Evolutionary conservation across 352 stramenopile genomes (phyloP).

Genomic region (Elongisporangium prolatum): DNA sequence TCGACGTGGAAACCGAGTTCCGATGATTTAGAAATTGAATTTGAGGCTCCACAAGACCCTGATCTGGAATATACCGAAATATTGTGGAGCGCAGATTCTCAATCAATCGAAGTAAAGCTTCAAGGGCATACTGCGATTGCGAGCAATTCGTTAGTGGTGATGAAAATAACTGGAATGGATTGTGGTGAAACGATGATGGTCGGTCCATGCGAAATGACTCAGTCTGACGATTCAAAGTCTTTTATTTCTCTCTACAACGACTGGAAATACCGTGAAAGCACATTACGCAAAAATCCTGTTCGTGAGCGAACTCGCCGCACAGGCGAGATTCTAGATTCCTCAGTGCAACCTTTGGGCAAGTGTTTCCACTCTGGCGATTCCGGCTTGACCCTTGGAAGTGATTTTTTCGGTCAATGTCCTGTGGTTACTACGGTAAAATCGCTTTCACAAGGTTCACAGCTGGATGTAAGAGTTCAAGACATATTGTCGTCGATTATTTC

Average conservation of each 20-base stretch:
- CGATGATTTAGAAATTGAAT: conserved; percentile 17
- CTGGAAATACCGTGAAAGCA: conserved; percentile 33
- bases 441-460: conserved; percentile 16
- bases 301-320: conserved; percentile 14
- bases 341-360: conserved; percentile 21
- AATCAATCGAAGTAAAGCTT: conserved; percentile 26
- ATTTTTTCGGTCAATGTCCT: conserved; percentile 57
- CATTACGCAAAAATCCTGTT: conserved; percentile 20
- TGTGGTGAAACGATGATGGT: conserved; percentile 25
- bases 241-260: conserved; percentile 27
- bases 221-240: conserved; percentile 9
- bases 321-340: conserved; percentile 27
- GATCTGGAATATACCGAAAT: conserved; percentile 27
- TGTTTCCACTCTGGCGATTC: conserved; percentile 31
- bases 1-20: conserved; percentile 6
- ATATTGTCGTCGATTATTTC: conserved; percentile 39
- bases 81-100: conserved; percentile 16
- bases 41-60: conserved; percentile 22
- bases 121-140: conserved; percentile 28
- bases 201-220: conserved; percentile 36
- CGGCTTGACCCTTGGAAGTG: conserved; percentile 33
- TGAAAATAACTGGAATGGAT: conserved; percentile 26
- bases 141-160: conserved; percentile 22
- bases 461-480: conserved; percentile 16
- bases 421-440: conserved; percentile 33